Evolutionary conservation across 176 grass and related monocot genomes (phyloP).

Genomic region (Chrysopogon serrulatus): DNA sequence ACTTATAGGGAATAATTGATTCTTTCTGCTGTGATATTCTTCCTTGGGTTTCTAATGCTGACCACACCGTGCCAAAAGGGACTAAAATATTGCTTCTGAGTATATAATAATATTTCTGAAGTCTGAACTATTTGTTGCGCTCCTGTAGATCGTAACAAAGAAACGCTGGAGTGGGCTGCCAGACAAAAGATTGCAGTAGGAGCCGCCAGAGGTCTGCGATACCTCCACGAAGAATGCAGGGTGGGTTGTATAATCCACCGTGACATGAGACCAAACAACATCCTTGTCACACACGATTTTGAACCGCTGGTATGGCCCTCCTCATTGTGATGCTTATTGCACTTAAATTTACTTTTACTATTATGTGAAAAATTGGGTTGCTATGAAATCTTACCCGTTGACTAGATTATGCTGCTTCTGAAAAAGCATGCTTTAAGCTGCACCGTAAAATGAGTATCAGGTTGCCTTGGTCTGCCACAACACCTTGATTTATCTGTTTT

Average conservation of each 20-base stretch:
- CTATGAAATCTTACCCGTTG: neutral
- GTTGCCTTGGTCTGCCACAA: neutral
- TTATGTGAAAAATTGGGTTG: neutral
- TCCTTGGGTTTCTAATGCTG: neutral
- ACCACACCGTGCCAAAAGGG: neutral
- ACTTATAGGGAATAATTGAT: neutral
- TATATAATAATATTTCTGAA: neutral
- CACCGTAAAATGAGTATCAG: neutral
- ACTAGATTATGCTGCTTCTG: neutral
- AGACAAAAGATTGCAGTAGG: conserved; percentile 93
- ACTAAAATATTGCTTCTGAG: neutral
- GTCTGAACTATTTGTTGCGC: neutral
- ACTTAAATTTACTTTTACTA: neutral
- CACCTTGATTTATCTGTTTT: neutral
- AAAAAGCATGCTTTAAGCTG: neutral
- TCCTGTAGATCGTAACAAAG: conserved; percentile 54
- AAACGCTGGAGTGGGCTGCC: conserved; percentile 67
- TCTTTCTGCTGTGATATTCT: neutral
- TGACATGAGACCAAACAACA: conserved; percentile 97
- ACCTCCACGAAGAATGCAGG: conserved; percentile 95
- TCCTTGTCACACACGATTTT: conserved; percentile 95
- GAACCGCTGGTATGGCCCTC: conserved; percentile 73
- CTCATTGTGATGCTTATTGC: neutral
- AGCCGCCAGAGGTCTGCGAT: conserved; percentile 81
- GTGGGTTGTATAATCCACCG: conserved; percentile 96